Percentiles rank a stretch among this genome's conserved stretches.
phyloP scores from a whole-genome alignment of 495 filamentous ascomycete genomes.

The Rusavskia elegans region DNA sequence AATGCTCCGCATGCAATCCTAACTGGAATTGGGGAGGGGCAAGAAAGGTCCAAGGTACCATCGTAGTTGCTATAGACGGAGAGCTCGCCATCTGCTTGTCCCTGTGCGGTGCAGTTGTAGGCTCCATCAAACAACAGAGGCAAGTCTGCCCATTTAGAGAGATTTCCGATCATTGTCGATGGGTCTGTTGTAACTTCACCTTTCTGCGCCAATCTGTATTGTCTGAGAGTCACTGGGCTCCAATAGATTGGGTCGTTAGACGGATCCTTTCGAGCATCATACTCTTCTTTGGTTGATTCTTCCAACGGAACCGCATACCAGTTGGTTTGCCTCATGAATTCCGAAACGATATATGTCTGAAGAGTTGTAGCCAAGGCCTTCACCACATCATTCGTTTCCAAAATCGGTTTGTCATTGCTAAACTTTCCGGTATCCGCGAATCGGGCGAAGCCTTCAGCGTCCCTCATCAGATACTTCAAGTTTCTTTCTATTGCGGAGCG shows the following conservation, averaged over 20 bases:
- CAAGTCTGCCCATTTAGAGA: not conserved
- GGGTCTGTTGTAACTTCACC: not conserved
- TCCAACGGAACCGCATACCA: conserved; percentile 1
- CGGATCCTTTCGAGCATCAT: too few relatives aligned
- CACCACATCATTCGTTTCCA: not conserved
- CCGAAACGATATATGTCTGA: not conserved
- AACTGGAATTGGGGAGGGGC: conserved; percentile 1
- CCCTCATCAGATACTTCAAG: not conserved
- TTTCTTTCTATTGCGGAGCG: too few relatives aligned
- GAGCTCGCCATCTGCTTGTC: not conserved
- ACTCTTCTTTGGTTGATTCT: not conserved
- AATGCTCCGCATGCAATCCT: not conserved
- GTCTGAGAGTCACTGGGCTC: not conserved
- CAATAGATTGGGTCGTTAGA: not conserved
- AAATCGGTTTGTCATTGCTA: not conserved
- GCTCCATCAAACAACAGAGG: conserved; percentile 3
- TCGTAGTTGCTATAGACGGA: not conserved
- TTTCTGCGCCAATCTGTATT: not conserved
- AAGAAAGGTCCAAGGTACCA: not conserved
- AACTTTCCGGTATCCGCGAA: conserved; percentile 2
- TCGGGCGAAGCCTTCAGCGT: not conserved
- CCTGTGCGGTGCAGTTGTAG: conserved; percentile 1
- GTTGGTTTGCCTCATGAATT: not conserved
- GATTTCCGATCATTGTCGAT: not conserved
- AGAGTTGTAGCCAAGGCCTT: not conserved